Evolutionary conservation across 192 early-diverging fungal species (phyloP).

Genomic region (Coemansia sp.): DNA sequence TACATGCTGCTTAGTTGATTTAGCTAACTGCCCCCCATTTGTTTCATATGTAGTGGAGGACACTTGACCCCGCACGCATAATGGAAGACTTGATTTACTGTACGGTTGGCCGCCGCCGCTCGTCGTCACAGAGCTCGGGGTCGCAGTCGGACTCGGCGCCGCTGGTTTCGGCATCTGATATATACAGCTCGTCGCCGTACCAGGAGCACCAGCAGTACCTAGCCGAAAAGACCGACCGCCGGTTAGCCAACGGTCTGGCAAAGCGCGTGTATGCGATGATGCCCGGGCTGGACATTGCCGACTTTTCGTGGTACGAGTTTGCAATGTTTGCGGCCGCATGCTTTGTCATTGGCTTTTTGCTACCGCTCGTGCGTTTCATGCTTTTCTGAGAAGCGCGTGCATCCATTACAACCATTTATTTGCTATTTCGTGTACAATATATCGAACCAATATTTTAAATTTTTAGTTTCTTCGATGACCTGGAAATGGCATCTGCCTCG

Average conservation of each 20-base stretch:
- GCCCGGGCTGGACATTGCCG: conserved; percentile 42
- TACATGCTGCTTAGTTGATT: background rate
- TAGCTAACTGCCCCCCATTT: background rate
- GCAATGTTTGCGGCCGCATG: conserved; percentile 40
- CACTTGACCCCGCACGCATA: conserved; percentile 45
- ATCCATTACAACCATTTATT: background rate
- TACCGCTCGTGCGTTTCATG: conserved; percentile 28
- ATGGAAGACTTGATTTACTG: conserved; percentile 52
- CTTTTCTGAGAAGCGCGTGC: conserved; percentile 1
- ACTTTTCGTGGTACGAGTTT: conserved; percentile 52
- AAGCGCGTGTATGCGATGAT: conserved; percentile 36
- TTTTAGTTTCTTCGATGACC: too few species aligned
- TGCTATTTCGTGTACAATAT: conserved; percentile 3
- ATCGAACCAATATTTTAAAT: too few species aligned
- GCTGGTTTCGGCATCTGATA: conserved; percentile 32
- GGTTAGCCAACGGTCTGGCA: conserved; percentile 23
- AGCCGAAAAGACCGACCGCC: conserved; percentile 12
- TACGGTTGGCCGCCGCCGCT: conserved; percentile 30
- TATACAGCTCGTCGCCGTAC: conserved; percentile 7
- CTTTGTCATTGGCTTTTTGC: conserved; percentile 34
- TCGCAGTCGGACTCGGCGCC: conserved; percentile 19
- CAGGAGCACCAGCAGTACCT: background rate
- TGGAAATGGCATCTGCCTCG: too few species aligned
- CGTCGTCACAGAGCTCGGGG: conserved; percentile 27
- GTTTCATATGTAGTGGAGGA: conserved; percentile 39